Evolutionary conservation across 108 stramenopile species (phyloP).

Genomic region (Nitzschia sp.): DNA sequence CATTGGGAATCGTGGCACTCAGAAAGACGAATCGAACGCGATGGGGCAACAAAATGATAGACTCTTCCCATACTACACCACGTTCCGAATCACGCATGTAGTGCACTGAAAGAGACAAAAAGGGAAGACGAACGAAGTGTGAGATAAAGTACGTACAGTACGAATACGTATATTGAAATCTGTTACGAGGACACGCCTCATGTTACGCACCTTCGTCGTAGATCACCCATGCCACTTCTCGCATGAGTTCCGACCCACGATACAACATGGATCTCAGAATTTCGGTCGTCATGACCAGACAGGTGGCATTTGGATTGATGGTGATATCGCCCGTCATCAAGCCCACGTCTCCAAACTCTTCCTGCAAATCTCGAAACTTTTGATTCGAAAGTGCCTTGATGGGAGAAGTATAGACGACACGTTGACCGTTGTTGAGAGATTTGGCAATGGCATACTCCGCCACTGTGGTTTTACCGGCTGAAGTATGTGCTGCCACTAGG

Average conservation of each 20-base stretch:
- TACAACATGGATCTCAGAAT: slow-evolving; percentile 98
- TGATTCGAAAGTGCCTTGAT: slow-evolving; percentile 99
- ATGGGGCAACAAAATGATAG: slow-evolving; percentile 94
- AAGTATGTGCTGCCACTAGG: slow-evolving; percentile 94
- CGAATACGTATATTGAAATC: too few relatives aligned
- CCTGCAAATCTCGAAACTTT: slow-evolving; percentile 97
- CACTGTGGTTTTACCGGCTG: slow-evolving; percentile 91
- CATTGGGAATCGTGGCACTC: slow-evolving; percentile 98
- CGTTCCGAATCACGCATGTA: slow-evolving; percentile 99
- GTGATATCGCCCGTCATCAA: slow-evolving; percentile 99
- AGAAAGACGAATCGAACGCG: slow-evolving; percentile 96
- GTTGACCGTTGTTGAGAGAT: slow-evolving; percentile 87
- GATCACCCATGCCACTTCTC: slow-evolving; percentile 98
- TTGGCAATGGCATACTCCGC: slow-evolving; percentile 98
- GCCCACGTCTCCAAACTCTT: slow-evolving; percentile 94
- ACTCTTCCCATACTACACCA: slow-evolving; percentile 95
- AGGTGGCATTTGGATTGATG: slow-evolving; percentile 94
- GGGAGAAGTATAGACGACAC: slow-evolving; percentile 98
- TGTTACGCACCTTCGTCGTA: slow-evolving; percentile 35
- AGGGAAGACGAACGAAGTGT: background rate
- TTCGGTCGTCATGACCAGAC: slow-evolving; percentile 99
- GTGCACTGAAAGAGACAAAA: slow-evolving; percentile 49
- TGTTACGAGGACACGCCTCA: background rate
- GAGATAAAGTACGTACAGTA: background rate
- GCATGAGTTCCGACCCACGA: slow-evolving; percentile 96